Evolutionary conservation across 2,329 filamentous ascomycete species (phyloP), one percentile per base, ranked within the genome.

Genomic region (Colletotrichum sp.): DNA sequence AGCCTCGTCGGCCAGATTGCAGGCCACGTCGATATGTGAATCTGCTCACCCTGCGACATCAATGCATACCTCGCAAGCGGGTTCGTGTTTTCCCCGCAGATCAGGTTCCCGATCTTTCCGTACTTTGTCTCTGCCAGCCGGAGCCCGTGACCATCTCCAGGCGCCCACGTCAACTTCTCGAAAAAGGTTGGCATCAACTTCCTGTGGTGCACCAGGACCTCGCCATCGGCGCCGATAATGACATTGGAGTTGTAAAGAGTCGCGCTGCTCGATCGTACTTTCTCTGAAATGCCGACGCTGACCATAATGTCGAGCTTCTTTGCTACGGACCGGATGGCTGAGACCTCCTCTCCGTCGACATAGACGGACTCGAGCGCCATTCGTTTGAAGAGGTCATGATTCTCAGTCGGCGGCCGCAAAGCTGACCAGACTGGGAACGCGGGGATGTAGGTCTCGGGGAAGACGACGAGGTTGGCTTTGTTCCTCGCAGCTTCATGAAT

Each of bases 31-130:
- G 87, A 89, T 24, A 91, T 87, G 79, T 91, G 89, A 15, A 91
- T 79, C 74, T 91, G 87, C 78, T 91, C 89, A 2, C 87, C 88
- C 76, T 91, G 89, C 0, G 89, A 87, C 83, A 91, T 90, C 3
- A 91, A 79, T 1, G 85, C 77, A 77, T 88, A 91, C 16, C 88
- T 80, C 2, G 89, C 89, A 1, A 91, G 79, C 1, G 89, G 89
- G 75, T 91, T 91, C 1, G 89, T 91, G 65, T 91, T 91, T 80
- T 91, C 90, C 3, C 89, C 89, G 76, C 89, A 91, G 18, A 91
- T 90, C 24, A 91, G 79, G 6, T 80, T 83, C 1, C 89, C 89
- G 12, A 91, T 84, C 68, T 84, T 87, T 2, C 88, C 89, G 62
- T 84, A 84, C 0, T 77, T 72, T 0, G 87, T 89, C 1, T 89